Conservation (phyloP, 2,329 filamentous ascomycete species). For the Fusarium setosum region DNA sequence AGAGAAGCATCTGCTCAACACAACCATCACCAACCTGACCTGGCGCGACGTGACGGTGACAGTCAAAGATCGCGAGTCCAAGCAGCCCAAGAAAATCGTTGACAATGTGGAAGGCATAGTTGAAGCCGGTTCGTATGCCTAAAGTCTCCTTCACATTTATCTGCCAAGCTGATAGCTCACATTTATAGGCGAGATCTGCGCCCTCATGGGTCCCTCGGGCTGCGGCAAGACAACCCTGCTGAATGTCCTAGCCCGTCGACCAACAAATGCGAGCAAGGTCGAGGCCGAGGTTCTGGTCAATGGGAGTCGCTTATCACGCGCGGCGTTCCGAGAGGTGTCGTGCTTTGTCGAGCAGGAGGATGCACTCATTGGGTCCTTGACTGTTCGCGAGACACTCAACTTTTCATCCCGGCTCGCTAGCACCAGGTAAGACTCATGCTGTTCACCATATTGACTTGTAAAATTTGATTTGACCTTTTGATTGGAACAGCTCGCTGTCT, state of each 20-base stretch:
- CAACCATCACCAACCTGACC: constrained; percentile 70
- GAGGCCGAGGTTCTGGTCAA: constrained; percentile 67
- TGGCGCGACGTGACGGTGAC: constrained; percentile 77
- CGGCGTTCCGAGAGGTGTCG: constrained; percentile 72
- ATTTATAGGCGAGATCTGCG: constrained; percentile 73
- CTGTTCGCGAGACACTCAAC: constrained; percentile 81
- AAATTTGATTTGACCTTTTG: neutral
- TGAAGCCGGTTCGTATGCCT: constrained; percentile 62
- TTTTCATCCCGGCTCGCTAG: constrained; percentile 80
- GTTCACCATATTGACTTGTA: neutral
- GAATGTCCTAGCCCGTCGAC: constrained; percentile 76
- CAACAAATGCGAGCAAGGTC: constrained; percentile 55
- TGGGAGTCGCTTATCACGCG: constrained; percentile 63
- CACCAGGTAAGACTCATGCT: constrained; percentile 59
- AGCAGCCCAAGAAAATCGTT: constrained; percentile 72
- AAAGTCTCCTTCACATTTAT: neutral
- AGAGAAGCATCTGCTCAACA: constrained; percentile 69
- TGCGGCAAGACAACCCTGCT: constrained; percentile 87
- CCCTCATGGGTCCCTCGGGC: constrained; percentile 81
- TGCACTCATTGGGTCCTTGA: constrained; percentile 82
- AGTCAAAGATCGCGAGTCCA: constrained; percentile 77
- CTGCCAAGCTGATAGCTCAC: neutral
- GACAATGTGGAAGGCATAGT: constrained; percentile 72
- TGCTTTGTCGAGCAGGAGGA: constrained; percentile 92
- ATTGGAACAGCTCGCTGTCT: constrained; percentile 46